Base-by-base conservation (phyloP, 1,139 yeast genomes). In the Debaryomyces udenii region DNA sequence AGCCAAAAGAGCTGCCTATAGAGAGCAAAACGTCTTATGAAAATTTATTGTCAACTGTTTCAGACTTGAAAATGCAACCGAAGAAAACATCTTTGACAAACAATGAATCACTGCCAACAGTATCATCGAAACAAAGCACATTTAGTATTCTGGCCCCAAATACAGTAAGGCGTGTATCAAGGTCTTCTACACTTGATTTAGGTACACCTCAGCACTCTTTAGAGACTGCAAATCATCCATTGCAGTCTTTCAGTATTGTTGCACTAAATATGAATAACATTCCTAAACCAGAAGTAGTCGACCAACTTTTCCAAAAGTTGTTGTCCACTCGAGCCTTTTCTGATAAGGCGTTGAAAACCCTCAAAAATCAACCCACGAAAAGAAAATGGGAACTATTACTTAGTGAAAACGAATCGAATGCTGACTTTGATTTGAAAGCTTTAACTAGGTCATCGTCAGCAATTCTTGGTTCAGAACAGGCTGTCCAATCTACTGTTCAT, bases 301-400 rank as follows among this genome's bases (percentile, higher is more conserved):
- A 72, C 43, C 52, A 48, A 7, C 51, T 72, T 9, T 74, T 74
- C 47, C 76, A 71, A 41, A 57, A 61, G 37, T 51, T 74, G 18
- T 55, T 74, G 6, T 59, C 74, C 10, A 61, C 61, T 1, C 50
- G 78, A 41, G 74, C 61, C 0, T 72, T 74, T 41, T 59, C 74
- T 1, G 68, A 59, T 2, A 56, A 59, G 28, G 73, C 75, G 1
- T 46, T 68, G 13, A 55, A 52, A 31, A 55, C 67, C 1, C 52
- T 70, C 33, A 43, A 64, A 31, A 63, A 60, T 13, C 69, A 61
- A 43, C 58, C 74, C 2, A 55, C 66, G 1, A 61, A 57, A 40
- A 47, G 79, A 23, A 74, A 74, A 50, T 74, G 78, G 78, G 78
- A 74, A 45, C 52, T 74, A 10, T 52, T 74, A n/a, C 49, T 73